Conservation (phyloP, 805 yeast species). For the Kazachstania bromeliacearum region DNA sequence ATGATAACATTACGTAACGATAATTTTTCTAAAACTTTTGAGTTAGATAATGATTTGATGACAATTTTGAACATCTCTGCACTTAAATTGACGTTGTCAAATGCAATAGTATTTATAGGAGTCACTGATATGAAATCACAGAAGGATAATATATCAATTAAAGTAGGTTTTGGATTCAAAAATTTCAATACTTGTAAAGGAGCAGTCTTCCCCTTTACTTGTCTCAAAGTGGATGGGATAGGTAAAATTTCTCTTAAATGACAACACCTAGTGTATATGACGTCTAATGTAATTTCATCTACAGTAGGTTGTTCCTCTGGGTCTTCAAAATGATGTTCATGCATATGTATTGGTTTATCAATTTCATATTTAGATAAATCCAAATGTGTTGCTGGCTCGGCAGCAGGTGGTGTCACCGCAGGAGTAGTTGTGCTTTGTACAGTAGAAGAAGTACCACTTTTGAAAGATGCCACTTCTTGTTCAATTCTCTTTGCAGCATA, state of each 20-base stretch:
- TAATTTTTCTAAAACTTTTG: constrained; percentile 57
- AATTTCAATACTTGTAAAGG: constrained; percentile 66
- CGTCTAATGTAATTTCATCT: constrained; percentile 38
- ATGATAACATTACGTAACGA: constrained; percentile 71
- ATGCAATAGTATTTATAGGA: constrained; percentile 61
- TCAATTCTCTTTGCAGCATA: constrained; percentile 61
- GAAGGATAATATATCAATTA: constrained; percentile 79
- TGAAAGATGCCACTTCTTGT: constrained; percentile 46
- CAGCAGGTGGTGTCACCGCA: background rate
- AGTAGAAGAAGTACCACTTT: constrained; percentile 8
- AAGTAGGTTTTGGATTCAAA: constrained; percentile 76
- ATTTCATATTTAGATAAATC: constrained; percentile 28
- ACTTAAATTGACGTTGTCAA: constrained; percentile 71
- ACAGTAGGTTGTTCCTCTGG: constrained; percentile 9
- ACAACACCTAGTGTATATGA: constrained; percentile 83
- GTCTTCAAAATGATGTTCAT: constrained; percentile 43
- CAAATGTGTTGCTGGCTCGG: background rate
- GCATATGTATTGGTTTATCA: constrained; percentile 63
- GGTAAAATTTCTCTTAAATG: constrained; percentile 87
- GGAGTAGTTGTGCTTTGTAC: background rate
- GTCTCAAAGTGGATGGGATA: constrained; percentile 78
- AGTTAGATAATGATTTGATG: constrained; percentile 58
- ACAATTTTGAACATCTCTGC: constrained; percentile 67
- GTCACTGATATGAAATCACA: constrained; percentile 81
- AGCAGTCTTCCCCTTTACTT: constrained; percentile 63